A percentile compares a stretch with the other conserved stretches of the same genome.
Conservation (phyloP, 495 filamentous ascomycete genomes). For the Penicillium argentinense region DNA sequence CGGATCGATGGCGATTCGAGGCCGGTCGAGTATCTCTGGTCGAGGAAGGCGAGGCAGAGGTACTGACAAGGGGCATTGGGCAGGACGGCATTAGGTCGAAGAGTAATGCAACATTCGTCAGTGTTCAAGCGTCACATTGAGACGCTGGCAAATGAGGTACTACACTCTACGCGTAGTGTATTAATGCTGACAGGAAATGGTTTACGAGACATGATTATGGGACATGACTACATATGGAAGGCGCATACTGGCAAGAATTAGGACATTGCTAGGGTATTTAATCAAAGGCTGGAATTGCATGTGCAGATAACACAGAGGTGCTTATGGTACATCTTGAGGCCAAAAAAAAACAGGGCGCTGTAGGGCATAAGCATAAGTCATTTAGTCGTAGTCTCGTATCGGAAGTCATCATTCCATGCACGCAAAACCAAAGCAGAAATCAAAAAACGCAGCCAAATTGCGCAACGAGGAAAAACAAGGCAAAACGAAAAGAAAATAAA, state of each 20-base stretch:
- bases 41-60: conserved; percentile 16
- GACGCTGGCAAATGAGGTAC: too few species aligned
- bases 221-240: conserved; percentile 7
- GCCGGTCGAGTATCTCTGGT: conserved; percentile 23
- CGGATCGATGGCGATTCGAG: conserved; percentile 35
- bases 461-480: neutral
- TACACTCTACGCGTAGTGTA: too few species aligned
- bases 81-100: conserved; percentile 8
- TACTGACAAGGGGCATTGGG: conserved; percentile 15
- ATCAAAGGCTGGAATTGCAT: conserved; percentile 7
- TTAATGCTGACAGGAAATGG: too few species aligned
- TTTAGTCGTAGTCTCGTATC: conserved; percentile 23
- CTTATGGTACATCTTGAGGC: conserved; percentile 26
- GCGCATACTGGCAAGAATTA: conserved; percentile 3
- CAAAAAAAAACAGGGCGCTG: conserved; percentile 12
- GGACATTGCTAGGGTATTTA: conserved; percentile 5
- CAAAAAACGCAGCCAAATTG: conserved; percentile 2
- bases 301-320: conserved; percentile 8
- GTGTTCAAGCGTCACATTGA: too few species aligned
- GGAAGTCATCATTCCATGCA: conserved; percentile 6
- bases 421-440: neutral
- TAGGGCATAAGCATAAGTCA: conserved; percentile 20
- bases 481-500: conserved; percentile 9
- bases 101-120: too few species aligned
- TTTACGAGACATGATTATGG: too few species aligned